Base-by-base conservation (phyloP, 495 filamentous ascomycete genomes). In the Aspergillus cristatus region DNA sequence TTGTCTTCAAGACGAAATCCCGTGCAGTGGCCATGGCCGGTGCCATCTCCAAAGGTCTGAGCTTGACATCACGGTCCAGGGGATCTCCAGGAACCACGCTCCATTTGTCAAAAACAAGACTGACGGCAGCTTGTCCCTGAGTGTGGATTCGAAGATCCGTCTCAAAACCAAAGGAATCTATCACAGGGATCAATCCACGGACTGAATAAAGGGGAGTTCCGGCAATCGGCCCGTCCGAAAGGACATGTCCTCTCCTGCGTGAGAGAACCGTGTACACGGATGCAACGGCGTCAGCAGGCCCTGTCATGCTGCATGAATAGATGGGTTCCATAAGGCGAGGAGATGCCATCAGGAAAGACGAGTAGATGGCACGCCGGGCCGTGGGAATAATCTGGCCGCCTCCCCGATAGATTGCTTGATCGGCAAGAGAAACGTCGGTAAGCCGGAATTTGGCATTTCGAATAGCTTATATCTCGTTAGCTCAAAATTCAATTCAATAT, bases 311-410 rank as follows among this genome's bases (percentile, higher is more conserved):
- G 55, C 85, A 85, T 16, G 81, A 75, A 63, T 96, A 98, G 18
- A 97, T 72, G 1, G 91, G 91, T 53, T 98, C 91, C 84, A 98
- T 95, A 20, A 98, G 73, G 20, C 91, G 78, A 12, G 91, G 91
- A 14, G 86, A 90, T 18, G 91, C 91, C 85, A 96, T 96, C 13
- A 98, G 67, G 70, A 98, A 98, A 12, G 85, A 90, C 1, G 78
- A 84, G 57, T 98, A 98, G 55, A 90, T 84, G 14, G 90, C 85
- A 18, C 93, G 79, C 18, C 91, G 81, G 31, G 88, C 73, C 0
- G 91, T 96, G 34, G 91, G 91, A 53, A 98, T 98, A 54, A 98
- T 94, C 57, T 98, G 91, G 18, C 93, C 91, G 32, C 88, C 90
- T 24, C 91, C 91, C 34, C 91, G 74, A 65, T 89, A 93, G 53